Percentiles rank a stretch among this genome's conserved stretches.
Evolutionary conservation across 768 basidiomycete genomes (phyloP).

Genomic region (Russula virescens): DNA sequence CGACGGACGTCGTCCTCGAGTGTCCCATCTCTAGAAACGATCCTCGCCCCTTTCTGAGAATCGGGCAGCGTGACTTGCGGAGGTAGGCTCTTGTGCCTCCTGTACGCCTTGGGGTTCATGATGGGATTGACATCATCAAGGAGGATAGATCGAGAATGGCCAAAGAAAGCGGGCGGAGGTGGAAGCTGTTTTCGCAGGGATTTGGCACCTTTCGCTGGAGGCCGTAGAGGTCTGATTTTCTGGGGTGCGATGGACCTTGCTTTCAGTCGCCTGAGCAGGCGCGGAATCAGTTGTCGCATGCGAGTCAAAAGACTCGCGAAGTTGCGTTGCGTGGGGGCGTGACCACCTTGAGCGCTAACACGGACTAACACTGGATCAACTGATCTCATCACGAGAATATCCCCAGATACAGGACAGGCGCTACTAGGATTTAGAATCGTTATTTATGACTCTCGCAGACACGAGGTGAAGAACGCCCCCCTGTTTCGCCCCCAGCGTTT

Average conservation of each 20-base stretch:
- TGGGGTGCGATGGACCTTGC: constrained; percentile 26
- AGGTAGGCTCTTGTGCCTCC: constrained; percentile 51
- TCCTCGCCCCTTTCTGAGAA: constrained; percentile 24
- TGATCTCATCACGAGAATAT: too few species aligned
- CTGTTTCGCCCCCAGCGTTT: not conserved
- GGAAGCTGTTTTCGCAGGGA: constrained; percentile 11
- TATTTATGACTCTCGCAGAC: not conserved
- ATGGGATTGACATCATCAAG: constrained; percentile 53
- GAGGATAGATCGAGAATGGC: constrained; percentile 53
- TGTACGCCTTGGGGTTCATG: constrained; percentile 43
- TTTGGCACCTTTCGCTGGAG: constrained; percentile 8
- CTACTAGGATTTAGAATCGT: not conserved
- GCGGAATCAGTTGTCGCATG: constrained; percentile 71
- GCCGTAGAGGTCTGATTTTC: constrained; percentile 13
- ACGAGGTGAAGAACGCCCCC: not conserved
- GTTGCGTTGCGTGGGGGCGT: too few species aligned
- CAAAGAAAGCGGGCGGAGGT: constrained; percentile 35
- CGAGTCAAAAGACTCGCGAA: not conserved
- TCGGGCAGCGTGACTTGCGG: constrained; percentile 39
- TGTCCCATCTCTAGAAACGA: constrained; percentile 18
- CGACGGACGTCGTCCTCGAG: constrained; percentile 32
- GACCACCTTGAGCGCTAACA: too few species aligned
- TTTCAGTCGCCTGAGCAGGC: constrained; percentile 44
- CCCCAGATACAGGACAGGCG: too few species aligned
- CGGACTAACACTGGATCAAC: too few species aligned